Evolutionary conservation across 306 rosid species (phyloP).

Genomic region (Ceratonia siliqua): DNA sequence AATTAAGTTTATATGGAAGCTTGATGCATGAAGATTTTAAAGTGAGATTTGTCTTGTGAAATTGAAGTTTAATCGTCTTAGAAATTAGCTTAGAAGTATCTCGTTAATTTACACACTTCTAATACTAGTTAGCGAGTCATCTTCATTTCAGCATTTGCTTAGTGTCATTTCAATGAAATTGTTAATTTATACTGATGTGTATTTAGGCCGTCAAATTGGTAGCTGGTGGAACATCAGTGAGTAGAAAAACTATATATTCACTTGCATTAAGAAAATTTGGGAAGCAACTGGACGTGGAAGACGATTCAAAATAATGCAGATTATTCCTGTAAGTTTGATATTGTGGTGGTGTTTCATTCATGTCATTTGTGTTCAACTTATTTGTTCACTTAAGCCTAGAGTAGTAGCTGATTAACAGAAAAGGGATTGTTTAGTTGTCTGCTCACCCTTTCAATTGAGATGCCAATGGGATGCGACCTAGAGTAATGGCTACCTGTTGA

Average conservation of each 20-base stretch:
- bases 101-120: constrained; percentile 12
- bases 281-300: constrained; percentile 59
- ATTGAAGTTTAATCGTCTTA: constrained; percentile 3
- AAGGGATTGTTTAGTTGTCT: not conserved
- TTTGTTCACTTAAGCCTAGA: not conserved
- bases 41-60: not conserved
- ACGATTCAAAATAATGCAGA: constrained; percentile 43
- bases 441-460: too few relatives aligned
- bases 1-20: constrained; percentile 16
- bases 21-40: constrained; percentile 6
- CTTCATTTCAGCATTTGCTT: not conserved
- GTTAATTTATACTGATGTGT: not conserved
- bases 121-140: not conserved
- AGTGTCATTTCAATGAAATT: constrained; percentile 15
- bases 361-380: not conserved
- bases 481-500: not conserved
- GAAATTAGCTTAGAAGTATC: not conserved
- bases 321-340: not conserved
- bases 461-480: not conserved
- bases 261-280: constrained; percentile 66
- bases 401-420: not conserved
- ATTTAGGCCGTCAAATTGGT: constrained; percentile 91
- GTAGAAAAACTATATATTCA: constrained; percentile 63
- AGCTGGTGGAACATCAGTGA: constrained; percentile 57
- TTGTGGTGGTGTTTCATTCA: not conserved